A percentile compares a stretch with the other conserved stretches of the same genome.
These are phyloP conservation scores for Phytophthora nicotianae DNA, from an alignment of 352 stramenopile genomes.

Conservation along the genomic window DNA sequence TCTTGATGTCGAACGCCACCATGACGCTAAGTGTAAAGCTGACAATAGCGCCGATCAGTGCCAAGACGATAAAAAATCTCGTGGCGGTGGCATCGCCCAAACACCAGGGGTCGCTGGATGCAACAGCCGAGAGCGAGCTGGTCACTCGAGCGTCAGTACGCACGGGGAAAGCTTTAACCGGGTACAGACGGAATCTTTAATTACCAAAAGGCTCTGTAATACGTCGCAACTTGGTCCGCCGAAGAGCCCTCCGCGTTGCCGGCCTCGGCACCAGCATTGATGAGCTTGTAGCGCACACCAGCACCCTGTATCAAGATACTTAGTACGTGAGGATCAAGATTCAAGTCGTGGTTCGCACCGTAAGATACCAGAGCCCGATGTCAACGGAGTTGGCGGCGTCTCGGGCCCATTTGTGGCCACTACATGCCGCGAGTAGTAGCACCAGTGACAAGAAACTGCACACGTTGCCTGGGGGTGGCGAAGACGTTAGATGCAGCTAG, in stretches of 20 bases:
- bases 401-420: conserved; percentile 56
- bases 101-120: conserved; percentile 69
- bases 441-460: conserved; percentile 53
- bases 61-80: conserved; percentile 54
- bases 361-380: conserved; percentile 73
- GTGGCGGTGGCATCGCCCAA: conserved; percentile 50
- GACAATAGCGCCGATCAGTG: conserved; percentile 56
- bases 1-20: conserved; percentile 59
- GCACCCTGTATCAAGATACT: conserved; percentile 45
- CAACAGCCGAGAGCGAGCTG: conserved; percentile 46
- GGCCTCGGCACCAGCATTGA: conserved; percentile 64
- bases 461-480: conserved; percentile 43
- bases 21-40: conserved; percentile 64
- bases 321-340: conserved; percentile 9
- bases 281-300: conserved; percentile 83
- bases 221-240: conserved; percentile 26
- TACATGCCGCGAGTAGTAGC: conserved; percentile 54
- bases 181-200: not conserved
- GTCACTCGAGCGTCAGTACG: conserved; percentile 6
- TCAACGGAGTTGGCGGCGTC: conserved; percentile 78
- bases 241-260: conserved; percentile 37
- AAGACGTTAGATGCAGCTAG: not conserved
- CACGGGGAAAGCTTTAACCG: not conserved
- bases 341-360: conserved; percentile 31
- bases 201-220: conserved; percentile 52